Base-by-base conservation (phyloP, 179 eudicot species). In the Spergularia azorica region DNA sequence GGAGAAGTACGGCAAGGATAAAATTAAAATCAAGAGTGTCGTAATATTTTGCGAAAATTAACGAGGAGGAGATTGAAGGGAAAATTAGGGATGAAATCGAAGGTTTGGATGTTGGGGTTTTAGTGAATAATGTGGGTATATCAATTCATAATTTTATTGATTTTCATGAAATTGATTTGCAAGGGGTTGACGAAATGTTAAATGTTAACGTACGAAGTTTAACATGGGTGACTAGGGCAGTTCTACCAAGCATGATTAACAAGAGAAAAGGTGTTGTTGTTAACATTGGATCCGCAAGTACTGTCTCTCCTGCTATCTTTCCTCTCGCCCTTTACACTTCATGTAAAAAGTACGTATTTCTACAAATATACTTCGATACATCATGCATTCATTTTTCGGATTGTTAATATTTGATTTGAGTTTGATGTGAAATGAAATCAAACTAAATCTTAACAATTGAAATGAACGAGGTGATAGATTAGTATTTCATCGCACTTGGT, bases 41-140 rank as follows among this genome's bases (percentile, higher is more conserved):
- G 76, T 72, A 6, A 76, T 88, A 88, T 56, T 83, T 88, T 71
- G 77, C 73, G 9, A 80, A 72, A 4, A 14, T 76, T 9, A 57
- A 43, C 6, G 87, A 87, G 52, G 78, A 77, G 9, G 88, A 86
- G 63, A 70, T 86, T 52, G 75, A 75, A 14, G 26, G 8, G 70
- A 57, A 8, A 2, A 70, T 84, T 26, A 72, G 66, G 68, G 57
- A 32, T 21, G 84, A 60, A 9, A 46, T 46, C 5, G 50, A 46
- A 46, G 50, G 50, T 46, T 46, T 46, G 50, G 50, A 46, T 46
- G 50, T 46, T 58, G 91, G 91, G 39, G 51, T 88, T n/a, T 43
- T 84, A 85, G 59, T 88, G 2, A 86, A 86, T 59, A 88, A 88
- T 62, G 91, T 74, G 9, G 91, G 91, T 0, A 57, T 71, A 55